Evolutionary conservation across 2,329 filamentous ascomycete species (phyloP), one percentile per base, ranked within the genome.

Genomic region (Pseudofabraea citricarpa): DNA sequence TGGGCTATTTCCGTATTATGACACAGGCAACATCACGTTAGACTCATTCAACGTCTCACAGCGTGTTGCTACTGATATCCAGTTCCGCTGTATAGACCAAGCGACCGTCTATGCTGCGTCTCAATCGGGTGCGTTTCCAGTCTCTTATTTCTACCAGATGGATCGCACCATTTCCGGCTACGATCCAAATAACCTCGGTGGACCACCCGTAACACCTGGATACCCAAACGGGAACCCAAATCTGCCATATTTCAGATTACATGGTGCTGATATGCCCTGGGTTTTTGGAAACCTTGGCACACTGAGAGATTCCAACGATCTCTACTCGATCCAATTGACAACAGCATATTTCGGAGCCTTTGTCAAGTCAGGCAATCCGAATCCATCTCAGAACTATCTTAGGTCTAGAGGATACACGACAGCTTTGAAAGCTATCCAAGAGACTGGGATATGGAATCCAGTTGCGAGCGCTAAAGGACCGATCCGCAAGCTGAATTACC

Each of bases 11-110:
- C 73, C 74, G 0, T 61, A 66, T 24, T 67, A 68, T 40, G 56
- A 65, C 35, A 71, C 70, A 0, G 69, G 71, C 3, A 77, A 79
- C 38, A 45, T 72, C 6, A 76, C 74, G 0, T 64, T 77, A 3
- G 71, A 79, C 50, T 64, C 70, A 2, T 78, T 76, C 64, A 78
- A 77, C 46, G 70, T 77, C 3, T 70, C 70, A 4, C 65, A 70
- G 24, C 69, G 73, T 9, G 64, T 78, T 21, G 68, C 72, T 3
- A 77, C 74, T 3, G 74, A 78, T 52, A 70, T 67, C 35, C 70
- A 69, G 5, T 78, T 77, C 63, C 70, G 72, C 43, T 79, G 75
- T 50, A 64, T 76, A 37, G 73, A 78, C 47, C 68, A 78, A 58
- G 73, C 74, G 1, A 77, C 74, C 2, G 65, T 74, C 6, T 77